A percentile compares a stretch with the other conserved stretches of the same genome.
phyloP scores from a whole-genome alignment of 768 basidiomycete genomes.

The Boletus insuetus region DNA sequence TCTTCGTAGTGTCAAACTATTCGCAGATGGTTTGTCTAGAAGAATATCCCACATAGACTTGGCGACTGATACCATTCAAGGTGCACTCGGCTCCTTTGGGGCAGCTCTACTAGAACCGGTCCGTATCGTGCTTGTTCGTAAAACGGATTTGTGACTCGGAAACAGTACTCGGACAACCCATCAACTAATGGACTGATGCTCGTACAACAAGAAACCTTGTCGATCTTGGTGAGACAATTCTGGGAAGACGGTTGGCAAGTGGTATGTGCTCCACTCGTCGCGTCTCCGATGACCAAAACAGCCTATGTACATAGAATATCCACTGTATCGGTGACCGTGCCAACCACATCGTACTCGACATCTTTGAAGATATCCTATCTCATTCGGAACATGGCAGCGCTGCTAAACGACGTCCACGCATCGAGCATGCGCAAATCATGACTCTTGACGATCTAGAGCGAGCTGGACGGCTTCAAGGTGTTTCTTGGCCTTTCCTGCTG shows the following conservation, averaged over 20 bases:
- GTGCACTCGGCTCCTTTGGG: slow-evolving; percentile 90
- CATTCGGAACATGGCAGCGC: slow-evolving; percentile 19
- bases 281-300: background rate
- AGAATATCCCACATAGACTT: background rate
- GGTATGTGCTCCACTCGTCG: slow-evolving; percentile 42
- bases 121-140: background rate
- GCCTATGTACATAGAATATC: slow-evolving; percentile 56
- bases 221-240: slow-evolving; percentile 54
- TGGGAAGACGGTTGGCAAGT: slow-evolving; percentile 81
- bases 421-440: slow-evolving; percentile 95
- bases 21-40: slow-evolving; percentile 59
- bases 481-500: slow-evolving; percentile 15
- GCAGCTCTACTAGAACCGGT: slow-evolving; percentile 79
- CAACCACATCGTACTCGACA: slow-evolving; percentile 78
- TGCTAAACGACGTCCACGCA: slow-evolving; percentile 62
- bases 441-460: slow-evolving; percentile 64
- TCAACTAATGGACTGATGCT: slow-evolving; percentile 70
- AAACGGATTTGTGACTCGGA: background rate
- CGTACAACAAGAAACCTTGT: slow-evolving; percentile 50
- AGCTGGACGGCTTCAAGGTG: slow-evolving; percentile 71
- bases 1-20: slow-evolving; percentile 68
- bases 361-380: slow-evolving; percentile 65
- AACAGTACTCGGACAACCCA: slow-evolving; percentile 71
- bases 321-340: slow-evolving; percentile 90
- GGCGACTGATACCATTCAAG: slow-evolving; percentile 32